Percentiles rank a stretch among this genome's conserved stretches.
These are phyloP conservation scores for Globisporangium spiculum DNA, from an alignment of 352 stramenopile genomes.

Conservation along the genomic window DNA sequence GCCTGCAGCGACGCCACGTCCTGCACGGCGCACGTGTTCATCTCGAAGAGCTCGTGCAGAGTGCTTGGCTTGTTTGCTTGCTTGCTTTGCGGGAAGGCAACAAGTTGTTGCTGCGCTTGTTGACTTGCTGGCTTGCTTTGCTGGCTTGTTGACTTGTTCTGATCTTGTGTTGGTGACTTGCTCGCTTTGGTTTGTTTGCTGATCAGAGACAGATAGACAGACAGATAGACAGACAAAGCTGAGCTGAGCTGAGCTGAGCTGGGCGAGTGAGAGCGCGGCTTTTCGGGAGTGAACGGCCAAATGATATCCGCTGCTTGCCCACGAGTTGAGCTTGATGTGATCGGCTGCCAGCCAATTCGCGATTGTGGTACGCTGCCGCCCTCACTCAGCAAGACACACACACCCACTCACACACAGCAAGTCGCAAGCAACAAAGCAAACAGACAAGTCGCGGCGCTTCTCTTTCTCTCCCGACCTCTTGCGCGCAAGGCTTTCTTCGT, in stretches of 20 bases:
- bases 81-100: neutral
- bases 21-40: constrained; percentile 70
- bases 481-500: constrained; percentile 8
- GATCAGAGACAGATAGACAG: neutral
- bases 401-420: neutral
- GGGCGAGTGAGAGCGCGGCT: neutral
- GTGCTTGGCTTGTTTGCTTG: neutral
- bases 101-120: neutral
- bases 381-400: neutral
- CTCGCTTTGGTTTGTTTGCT: neutral
- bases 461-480: neutral
- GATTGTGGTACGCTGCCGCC: neutral
- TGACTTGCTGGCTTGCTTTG: neutral
- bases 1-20: constrained; percentile 51
- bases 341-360: neutral
- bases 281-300: neutral
- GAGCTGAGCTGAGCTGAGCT: neutral
- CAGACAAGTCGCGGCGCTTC: neutral
- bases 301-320: neutral
- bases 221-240: neutral
- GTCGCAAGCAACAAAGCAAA: neutral
- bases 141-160: neutral
- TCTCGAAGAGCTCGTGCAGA: constrained; percentile 4
- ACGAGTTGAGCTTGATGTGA: neutral
- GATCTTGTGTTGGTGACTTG: too few relatives aligned